Evolutionary conservation across 2,329 filamentous ascomycete species (phyloP), one percentile per base, ranked within the genome.

Genomic region (Lecanosticta acicola): DNA sequence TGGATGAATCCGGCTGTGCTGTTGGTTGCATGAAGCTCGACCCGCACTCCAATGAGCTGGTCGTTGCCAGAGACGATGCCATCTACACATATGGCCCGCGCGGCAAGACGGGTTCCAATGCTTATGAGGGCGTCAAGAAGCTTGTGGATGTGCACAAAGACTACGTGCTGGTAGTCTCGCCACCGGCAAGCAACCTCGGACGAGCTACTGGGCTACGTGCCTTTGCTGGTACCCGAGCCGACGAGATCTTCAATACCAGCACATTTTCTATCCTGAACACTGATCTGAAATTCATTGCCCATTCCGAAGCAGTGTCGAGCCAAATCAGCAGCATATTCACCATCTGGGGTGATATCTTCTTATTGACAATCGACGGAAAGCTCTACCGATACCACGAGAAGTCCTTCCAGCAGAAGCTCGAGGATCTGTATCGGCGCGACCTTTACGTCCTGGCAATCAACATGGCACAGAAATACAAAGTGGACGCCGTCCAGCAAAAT

Each of bases 1-100:
- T 97, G 14, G 93, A 97, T 63, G 90, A 97, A 61, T 76, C 80
- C 14, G 93, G 93, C 1, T 97, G 91, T 61, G 90, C 80, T 9
- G 81, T 94, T n/a, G 90, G 89, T 1, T 98, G 94, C 66, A 95
- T 98, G 87, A 86, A 88, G 0, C 76, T 91, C 10, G 88, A 96
- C 65, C 80, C 78, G 50, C 77, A 79, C 51, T 85, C 82, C 0
- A 87, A 85, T 3, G 87, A 96, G 54, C 83, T 98, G 16, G 79
- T 98, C 2, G 84, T 98, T n/a, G 93, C 85, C 1, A 77, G 93
- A 50, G 88, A 96, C 57, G 94, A 98, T 76, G 93, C 91, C 5
- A 85, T 98, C 43, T 97, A 97, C 68, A 90, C 87, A 48, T 98
- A 97, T 67, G 86, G 84, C 0, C 71, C 85, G 0, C 85, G 93